These are phyloP conservation scores for Leishmania tropica DNA, from an alignment of 208 protist species.

Conservation along the genomic window DNA sequence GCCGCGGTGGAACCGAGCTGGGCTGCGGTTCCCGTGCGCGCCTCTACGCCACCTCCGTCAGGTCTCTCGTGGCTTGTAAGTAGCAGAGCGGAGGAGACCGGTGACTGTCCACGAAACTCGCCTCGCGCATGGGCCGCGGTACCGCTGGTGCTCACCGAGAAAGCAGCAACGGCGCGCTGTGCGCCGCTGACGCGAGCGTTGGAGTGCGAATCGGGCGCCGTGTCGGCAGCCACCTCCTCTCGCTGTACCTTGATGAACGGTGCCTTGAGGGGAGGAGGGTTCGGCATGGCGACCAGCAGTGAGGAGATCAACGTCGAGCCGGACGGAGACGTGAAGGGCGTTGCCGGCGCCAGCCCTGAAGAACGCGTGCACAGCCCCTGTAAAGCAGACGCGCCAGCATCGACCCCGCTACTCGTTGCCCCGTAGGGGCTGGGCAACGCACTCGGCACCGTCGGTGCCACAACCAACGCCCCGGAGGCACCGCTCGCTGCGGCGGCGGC, in stretches of 20 bases:
- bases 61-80: not conserved
- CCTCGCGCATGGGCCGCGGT: not conserved
- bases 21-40: not conserved
- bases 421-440: not conserved
- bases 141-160: not conserved
- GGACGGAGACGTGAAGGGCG: not conserved
- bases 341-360: not conserved
- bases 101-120: not conserved
- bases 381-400: slow-evolving; percentile 1
- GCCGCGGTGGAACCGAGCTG: not conserved
- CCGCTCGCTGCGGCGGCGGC: slow-evolving; percentile 1
- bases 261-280: slow-evolving; percentile 7
- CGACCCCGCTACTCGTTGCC: not conserved
- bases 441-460: not conserved
- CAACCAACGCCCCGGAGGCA: not conserved
- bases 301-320: slow-evolving; percentile 1
- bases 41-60: not conserved
- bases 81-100: not conserved
- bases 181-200: slow-evolving; percentile 12
- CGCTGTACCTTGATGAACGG: slow-evolving; percentile 23
- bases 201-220: slow-evolving; percentile 7
- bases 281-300: slow-evolving; percentile 13
- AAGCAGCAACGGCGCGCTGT: slow-evolving; percentile 6
- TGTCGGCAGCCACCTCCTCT: slow-evolving; percentile 22
- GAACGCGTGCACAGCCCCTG: not conserved